Conservation (phyloP, 176 grass and related monocot genomes). For the Carex cristatella region DNA sequence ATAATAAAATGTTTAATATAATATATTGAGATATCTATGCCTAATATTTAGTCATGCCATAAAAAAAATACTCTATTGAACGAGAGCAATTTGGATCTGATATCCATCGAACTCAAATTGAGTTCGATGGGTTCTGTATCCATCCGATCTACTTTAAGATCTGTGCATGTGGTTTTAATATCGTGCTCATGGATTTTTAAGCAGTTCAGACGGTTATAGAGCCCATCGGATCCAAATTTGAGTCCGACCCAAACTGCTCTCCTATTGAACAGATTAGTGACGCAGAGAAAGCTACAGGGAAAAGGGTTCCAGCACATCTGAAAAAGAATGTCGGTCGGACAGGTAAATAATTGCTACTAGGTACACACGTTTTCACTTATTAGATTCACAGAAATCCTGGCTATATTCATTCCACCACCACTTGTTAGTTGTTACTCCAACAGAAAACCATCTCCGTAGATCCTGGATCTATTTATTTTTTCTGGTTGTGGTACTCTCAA, state of each 20-base stretch:
- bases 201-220: too few species aligned
- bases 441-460: constrained; percentile 2
- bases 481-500: background rate
- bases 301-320: background rate
- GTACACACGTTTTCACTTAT: background rate
- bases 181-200: too few species aligned
- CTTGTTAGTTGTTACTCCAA: background rate
- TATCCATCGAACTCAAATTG: too few species aligned
- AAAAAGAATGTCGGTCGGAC: background rate
- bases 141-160: too few species aligned
- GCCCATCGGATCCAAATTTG: too few species aligned
- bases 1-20: too few species aligned
- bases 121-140: too few species aligned
- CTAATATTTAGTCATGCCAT: too few species aligned
- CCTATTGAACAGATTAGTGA: background rate
- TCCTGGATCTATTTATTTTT: background rate
- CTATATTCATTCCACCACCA: constrained; percentile 4
- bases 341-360: background rate
- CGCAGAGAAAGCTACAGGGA: background rate
- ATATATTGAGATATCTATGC: too few species aligned
- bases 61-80: background rate
- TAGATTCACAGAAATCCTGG: background rate
- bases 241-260: too few species aligned
- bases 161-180: too few species aligned
- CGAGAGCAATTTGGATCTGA: too few species aligned